Percentiles rank a stretch among this genome's conserved stretches.
phyloP scores from a whole-genome alignment of 257 asterid species.

The Forsythia viridissima region DNA sequence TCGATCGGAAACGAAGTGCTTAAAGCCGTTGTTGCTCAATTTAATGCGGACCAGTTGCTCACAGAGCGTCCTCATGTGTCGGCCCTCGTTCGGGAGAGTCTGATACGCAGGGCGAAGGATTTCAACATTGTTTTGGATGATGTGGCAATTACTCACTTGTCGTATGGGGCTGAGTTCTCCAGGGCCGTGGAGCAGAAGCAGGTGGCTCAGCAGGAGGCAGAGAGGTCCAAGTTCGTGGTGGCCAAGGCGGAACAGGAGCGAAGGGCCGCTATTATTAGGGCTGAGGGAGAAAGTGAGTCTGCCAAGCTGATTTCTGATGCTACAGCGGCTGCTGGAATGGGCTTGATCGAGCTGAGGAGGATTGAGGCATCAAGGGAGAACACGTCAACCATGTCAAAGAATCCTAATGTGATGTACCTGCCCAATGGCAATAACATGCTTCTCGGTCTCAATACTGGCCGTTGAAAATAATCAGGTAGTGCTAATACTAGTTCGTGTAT shows the following conservation, averaged over 20 bases:
- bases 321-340: slow-evolving; percentile 46
- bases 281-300: slow-evolving; percentile 57
- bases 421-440: slow-evolving; percentile 43
- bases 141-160: slow-evolving; percentile 91
- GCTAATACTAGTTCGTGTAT: neutral
- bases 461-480: slow-evolving; percentile 24
- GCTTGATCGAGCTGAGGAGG: slow-evolving; percentile 44
- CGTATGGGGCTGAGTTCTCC: slow-evolving; percentile 87
- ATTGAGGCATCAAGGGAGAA: slow-evolving; percentile 51
- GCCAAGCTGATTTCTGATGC: slow-evolving; percentile 53
- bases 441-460: slow-evolving; percentile 41
- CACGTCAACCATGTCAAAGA: slow-evolving; percentile 45
- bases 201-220: slow-evolving; percentile 99
- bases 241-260: slow-evolving; percentile 78
- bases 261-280: slow-evolving; percentile 35
- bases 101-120: slow-evolving; percentile 83
- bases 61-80: slow-evolving; percentile 95
- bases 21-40: slow-evolving; percentile 90
- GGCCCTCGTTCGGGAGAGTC: slow-evolving; percentile 81
- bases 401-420: slow-evolving; percentile 38
- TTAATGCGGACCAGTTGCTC: slow-evolving; percentile 90
- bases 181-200: slow-evolving; percentile 98
- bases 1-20: slow-evolving; percentile 93
- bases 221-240: slow-evolving; percentile 89
- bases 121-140: slow-evolving; percentile 87